Base-by-base conservation (phyloP, 805 yeast species). In the Suhomyces canberraensis region DNA sequence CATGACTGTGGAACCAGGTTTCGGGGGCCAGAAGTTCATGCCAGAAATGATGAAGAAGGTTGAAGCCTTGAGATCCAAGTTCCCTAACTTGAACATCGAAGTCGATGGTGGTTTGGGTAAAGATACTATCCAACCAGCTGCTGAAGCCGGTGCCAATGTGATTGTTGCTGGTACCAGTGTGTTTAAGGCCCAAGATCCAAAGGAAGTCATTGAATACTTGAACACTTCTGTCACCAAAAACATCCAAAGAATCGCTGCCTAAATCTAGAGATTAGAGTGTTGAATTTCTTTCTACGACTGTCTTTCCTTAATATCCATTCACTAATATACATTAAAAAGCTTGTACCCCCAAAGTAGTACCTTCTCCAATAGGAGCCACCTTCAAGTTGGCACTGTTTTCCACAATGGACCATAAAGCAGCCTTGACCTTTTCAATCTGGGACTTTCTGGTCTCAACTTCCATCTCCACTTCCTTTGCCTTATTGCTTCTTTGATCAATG, bases 1-100 rank as follows among this genome's bases (percentile, higher is more conserved):
- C 29, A 93, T 91, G 98, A 93, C 98, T 2, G 98, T 93, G 24
- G 98, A 93, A 66, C 98, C 98, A 11, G 98, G 98, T 0, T 91
- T 93, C 59, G 98, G 98, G 16, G 98, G 98, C 31, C 98, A 93
- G 66, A 84, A 84, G 61, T 93, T 93, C 71, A 89, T 87, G 96
- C 68, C 79, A 14, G 86, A 79, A 41, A 90, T 91, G 96, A 90
- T 93, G 98, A 88, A 95, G 44, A 91, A 91, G 65, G 98, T 91
- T 33, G 82, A 78, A 49, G 71, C 69, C 20, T 71, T 93, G 50
- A 79, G 98, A 62, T 62, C 58, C 25, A 75, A 71, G 52, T 88
- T 73, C 60, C 96, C 97, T 9, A 58, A 80, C 14, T 68, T 91
- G 58, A 81, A 91, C 64, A 86, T 93, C 50, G 91, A 93, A 66